A percentile compares a stretch with the other conserved stretches of the same genome.
Conservation (phyloP, 257 asterid genomes). For the Solanum medicagineum region DNA sequence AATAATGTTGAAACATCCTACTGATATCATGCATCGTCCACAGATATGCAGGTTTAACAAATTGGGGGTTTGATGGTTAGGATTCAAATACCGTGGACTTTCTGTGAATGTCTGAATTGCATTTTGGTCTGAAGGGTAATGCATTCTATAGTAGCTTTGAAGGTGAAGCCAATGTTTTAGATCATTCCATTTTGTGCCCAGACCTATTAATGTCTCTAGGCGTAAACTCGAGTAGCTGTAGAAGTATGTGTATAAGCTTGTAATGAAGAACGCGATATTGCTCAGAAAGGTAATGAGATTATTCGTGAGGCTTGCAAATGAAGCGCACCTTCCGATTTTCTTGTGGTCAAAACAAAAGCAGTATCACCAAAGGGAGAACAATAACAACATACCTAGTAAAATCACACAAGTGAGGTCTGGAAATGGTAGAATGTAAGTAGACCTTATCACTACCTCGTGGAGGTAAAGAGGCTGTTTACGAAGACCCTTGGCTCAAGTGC, state of each 20-base stretch:
- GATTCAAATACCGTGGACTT: not conserved
- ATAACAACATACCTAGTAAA: too few species aligned
- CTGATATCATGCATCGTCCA: not conserved
- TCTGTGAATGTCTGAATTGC: not conserved
- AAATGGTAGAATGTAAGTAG: too few species aligned
- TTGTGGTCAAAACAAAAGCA: not conserved
- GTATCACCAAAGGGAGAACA: not conserved
- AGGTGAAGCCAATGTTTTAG: not conserved
- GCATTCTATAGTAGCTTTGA: not conserved
- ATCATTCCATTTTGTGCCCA: not conserved
- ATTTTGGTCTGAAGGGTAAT: not conserved
- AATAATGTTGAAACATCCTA: not conserved
- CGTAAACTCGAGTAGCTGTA: not conserved
- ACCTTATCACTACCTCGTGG: too few species aligned
- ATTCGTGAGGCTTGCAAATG: not conserved
- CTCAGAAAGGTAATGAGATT: not conserved
- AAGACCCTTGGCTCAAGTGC: too few species aligned
- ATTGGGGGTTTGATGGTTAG: not conserved
- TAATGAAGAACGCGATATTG: not conserved
- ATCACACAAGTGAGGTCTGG: too few species aligned
- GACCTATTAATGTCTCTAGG: not conserved
- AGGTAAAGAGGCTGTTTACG: too few species aligned
- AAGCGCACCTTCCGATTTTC: not conserved
- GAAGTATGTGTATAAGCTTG: not conserved
- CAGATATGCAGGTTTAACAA: not conserved